These are phyloP conservation scores for Curvularia verruculosa DNA, from an alignment of 2,329 filamentous ascomycete species.

Conservation along the genomic window DNA sequence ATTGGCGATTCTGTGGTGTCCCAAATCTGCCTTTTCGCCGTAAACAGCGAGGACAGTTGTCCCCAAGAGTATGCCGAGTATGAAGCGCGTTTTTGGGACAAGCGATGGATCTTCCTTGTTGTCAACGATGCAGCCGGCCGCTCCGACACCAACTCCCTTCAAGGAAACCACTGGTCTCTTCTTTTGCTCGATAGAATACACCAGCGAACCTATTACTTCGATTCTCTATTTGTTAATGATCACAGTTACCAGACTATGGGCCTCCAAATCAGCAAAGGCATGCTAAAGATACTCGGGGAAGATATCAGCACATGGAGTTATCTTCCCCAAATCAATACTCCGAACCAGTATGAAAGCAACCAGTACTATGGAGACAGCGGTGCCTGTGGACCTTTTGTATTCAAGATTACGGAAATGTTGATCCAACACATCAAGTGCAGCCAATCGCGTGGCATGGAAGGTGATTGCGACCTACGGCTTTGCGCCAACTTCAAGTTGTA, in stretches of 20 bases:
- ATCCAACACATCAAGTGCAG: neutral
- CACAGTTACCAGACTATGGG: neutral
- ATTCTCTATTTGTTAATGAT: constrained; percentile 16
- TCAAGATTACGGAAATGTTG: constrained; percentile 18
- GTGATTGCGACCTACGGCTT: neutral
- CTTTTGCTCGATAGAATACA: constrained; percentile 20
- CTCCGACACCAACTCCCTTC: constrained; percentile 1
- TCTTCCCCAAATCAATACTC: constrained; percentile 4
- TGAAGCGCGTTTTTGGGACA: constrained; percentile 16
- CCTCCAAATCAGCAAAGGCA: constrained; percentile 1
- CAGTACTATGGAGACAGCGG: constrained; percentile 16
- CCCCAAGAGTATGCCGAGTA: constrained; percentile 15
- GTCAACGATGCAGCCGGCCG: constrained; percentile 30
- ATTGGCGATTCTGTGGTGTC: constrained; percentile 25
- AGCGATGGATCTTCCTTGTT: constrained; percentile 34
- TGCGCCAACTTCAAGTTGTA: neutral
- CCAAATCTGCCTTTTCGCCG: constrained; percentile 18
- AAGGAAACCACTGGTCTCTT: constrained; percentile 34
- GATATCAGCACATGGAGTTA: constrained; percentile 5
- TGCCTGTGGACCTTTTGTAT: constrained; percentile 31
- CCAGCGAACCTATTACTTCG: constrained; percentile 22
- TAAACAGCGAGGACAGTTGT: constrained; percentile 3
- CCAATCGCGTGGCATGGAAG: constrained; percentile 1
- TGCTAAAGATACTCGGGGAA: constrained; percentile 24
- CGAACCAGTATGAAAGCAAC: constrained; percentile 24